A percentile compares a stretch with the other conserved stretches of the same genome.
Evolutionary conservation across 441 rosid genomes (phyloP).

Genomic region (Jatropha multifida): DNA sequence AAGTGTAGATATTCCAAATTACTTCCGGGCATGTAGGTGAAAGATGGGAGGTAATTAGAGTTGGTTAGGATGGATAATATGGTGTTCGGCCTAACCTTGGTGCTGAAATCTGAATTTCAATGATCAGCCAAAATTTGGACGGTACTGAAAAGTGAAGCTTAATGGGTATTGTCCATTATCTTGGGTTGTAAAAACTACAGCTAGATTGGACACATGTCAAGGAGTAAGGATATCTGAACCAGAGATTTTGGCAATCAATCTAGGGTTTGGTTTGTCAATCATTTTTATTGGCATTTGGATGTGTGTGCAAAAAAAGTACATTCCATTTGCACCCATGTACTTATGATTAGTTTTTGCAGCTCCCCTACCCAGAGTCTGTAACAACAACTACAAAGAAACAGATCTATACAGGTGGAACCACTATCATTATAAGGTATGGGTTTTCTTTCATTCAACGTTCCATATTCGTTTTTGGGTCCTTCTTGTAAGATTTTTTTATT

Average conservation of each 20-base stretch:
- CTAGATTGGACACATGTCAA: slow-evolving; percentile 29
- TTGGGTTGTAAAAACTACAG: slow-evolving; percentile 3
- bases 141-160: not conserved
- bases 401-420: slow-evolving; percentile 27
- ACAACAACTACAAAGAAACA: slow-evolving; percentile 8
- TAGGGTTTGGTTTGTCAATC: slow-evolving; percentile 29
- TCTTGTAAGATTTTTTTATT: not conserved
- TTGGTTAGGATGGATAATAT: not conserved
- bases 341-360: slow-evolving; percentile 27
- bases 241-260: slow-evolving; percentile 29
- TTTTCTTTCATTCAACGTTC: slow-evolving; percentile 30
- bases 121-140: slow-evolving; percentile 19
- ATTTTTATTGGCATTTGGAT: slow-evolving; percentile 23
- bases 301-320: slow-evolving; percentile 25
- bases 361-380: not conserved
- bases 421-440: slow-evolving; percentile 26
- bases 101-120: slow-evolving; percentile 11
- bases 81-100: not conserved
- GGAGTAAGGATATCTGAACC: not conserved
- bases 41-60: not conserved
- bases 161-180: slow-evolving; percentile 13
- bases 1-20: too few relatives aligned
- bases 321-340: slow-evolving; percentile 37
- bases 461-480: slow-evolving; percentile 22
- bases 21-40: too few relatives aligned